Percentiles rank a stretch among this genome's conserved stretches.
Evolutionary conservation across 139 green algal genomes (phyloP).

Genomic region (Chlamydomonas sp.): DNA sequence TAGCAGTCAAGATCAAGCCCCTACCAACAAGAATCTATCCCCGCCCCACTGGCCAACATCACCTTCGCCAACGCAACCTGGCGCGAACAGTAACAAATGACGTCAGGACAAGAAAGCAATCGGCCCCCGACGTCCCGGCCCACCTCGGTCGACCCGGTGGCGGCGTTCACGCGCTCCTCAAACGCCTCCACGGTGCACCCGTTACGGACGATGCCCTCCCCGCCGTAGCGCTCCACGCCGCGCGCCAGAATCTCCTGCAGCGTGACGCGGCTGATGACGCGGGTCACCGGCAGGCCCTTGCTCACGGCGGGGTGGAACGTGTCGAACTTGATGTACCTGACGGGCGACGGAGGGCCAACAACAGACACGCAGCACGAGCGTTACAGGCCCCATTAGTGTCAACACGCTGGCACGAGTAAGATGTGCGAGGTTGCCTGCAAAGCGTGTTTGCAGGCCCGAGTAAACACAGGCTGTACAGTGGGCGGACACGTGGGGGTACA

Average conservation of each 20-base stretch:
- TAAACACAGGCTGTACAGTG: no score
- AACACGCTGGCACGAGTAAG: no score
- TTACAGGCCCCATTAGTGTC: background rate
- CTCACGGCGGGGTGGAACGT: slow-evolving; percentile 94
- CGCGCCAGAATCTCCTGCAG: slow-evolving; percentile 81
- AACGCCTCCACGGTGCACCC: slow-evolving; percentile 70
- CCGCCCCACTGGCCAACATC: no score
- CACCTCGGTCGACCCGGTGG: slow-evolving; percentile 54
- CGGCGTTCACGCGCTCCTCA: slow-evolving; percentile 56
- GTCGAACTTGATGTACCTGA: slow-evolving; percentile 99
- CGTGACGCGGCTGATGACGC: slow-evolving; percentile 89
- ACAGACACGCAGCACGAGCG: background rate
- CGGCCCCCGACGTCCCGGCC: slow-evolving; percentile 6
- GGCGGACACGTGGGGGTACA: no score
- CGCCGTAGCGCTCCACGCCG: slow-evolving; percentile 42
- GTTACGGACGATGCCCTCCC: slow-evolving; percentile 62
- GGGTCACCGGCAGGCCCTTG: slow-evolving; percentile 91
- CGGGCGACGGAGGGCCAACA: background rate
- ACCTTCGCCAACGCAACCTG: no score
- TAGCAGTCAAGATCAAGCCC: no score
- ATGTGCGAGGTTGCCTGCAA: no score
- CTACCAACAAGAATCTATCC: no score
- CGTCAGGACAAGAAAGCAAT: no score
- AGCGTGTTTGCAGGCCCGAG: no score
- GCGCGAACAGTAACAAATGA: no score